A percentile compares a stretch with the other conserved stretches of the same genome.
phyloP scores from a whole-genome alignment of 345 rosid genomes.

The Erysimum cheiranthoides region DNA sequence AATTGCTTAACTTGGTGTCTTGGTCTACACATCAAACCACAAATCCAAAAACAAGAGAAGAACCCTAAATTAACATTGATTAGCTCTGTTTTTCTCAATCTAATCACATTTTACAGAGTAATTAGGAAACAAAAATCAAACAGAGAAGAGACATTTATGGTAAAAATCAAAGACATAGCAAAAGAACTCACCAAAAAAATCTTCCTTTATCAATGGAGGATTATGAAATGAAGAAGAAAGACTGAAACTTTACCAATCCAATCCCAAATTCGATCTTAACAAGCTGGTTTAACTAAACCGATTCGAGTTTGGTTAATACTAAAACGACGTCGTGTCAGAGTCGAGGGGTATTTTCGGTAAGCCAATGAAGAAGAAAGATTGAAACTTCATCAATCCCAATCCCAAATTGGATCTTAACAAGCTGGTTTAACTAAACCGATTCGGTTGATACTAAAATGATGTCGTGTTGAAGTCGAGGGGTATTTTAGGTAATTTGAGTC shows the following conservation, averaged over 20 bases:
- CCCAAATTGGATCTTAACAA: background rate
- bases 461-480: background rate
- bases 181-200: background rate
- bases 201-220: slow-evolving; percentile 14
- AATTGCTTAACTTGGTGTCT: background rate
- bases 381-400: background rate
- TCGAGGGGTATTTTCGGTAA: background rate
- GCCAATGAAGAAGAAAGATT: slow-evolving; percentile 17
- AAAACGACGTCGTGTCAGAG: background rate
- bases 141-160: slow-evolving; percentile 11
- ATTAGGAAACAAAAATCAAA: background rate
- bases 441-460: background rate
- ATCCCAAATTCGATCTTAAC: background rate
- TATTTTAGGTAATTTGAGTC: background rate
- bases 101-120: slow-evolving; percentile 2
- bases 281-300: slow-evolving; percentile 9
- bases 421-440: slow-evolving; percentile 6
- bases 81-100: slow-evolving; percentile 19
- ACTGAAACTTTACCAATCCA: background rate
- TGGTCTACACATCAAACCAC: background rate
- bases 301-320: background rate
- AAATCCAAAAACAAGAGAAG: slow-evolving; percentile 7
- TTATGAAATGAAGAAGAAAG: slow-evolving; percentile 12
- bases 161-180: background rate
- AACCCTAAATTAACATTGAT: slow-evolving; percentile 7